These are phyloP conservation scores for Phyllosticta citribraziliensis DNA, from an alignment of 2,329 filamentous ascomycete genomes.

Conservation along the genomic window DNA sequence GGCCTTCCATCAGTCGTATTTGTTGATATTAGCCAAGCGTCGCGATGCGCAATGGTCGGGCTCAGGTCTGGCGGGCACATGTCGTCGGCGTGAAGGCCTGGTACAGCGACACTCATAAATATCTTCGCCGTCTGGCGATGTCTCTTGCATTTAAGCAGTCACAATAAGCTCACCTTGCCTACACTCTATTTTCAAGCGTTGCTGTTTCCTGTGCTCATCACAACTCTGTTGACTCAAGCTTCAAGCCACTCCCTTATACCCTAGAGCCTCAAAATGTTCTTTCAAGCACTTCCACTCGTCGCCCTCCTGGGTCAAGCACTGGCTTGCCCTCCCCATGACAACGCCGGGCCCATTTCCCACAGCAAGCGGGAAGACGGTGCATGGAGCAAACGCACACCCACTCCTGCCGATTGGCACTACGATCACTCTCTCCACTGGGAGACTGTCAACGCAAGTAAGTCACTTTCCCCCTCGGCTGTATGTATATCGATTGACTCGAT, in stretches of 20 bases:
- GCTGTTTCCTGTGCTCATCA: background rate
- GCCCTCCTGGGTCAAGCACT: background rate
- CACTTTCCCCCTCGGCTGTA: background rate
- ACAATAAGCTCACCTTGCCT: background rate
- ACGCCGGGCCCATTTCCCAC: background rate
- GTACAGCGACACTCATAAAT: background rate
- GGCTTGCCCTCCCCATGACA: background rate
- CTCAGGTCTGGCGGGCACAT: background rate
- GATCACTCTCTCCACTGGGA: conserved; percentile 34
- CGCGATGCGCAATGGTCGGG: background rate
- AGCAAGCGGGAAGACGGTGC: background rate
- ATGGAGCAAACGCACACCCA: background rate
- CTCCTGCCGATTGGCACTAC: conserved; percentile 21
- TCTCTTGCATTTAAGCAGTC: background rate
- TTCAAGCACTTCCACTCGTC: background rate
- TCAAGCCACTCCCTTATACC: background rate
- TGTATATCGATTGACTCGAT: background rate
- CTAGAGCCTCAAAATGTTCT: background rate
- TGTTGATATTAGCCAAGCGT: background rate
- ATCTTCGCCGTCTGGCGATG: background rate
- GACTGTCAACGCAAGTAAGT: conserved; percentile 22
- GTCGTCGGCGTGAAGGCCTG: background rate
- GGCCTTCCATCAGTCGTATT: background rate
- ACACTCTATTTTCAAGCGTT: background rate
- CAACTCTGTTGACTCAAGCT: background rate